Percentiles rank a stretch among this genome's conserved stretches.
Evolutionary conservation across 2,329 filamentous ascomycete species (phyloP).

Genomic region (Fusarium hostae): DNA sequence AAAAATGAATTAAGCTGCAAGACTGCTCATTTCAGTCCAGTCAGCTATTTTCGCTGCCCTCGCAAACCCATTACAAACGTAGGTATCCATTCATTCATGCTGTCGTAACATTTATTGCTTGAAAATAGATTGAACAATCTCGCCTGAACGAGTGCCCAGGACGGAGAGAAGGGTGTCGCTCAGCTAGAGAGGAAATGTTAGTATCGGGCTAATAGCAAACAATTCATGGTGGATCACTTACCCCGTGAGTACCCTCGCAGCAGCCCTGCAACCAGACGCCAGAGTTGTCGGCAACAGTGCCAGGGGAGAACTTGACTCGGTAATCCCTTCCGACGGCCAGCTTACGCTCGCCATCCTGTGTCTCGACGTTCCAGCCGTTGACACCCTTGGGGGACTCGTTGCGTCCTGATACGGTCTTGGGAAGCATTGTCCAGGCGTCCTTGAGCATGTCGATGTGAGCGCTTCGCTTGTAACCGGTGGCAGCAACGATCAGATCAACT

Average conservation of each 20-base stretch:
- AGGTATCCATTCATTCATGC: constrained; percentile 36
- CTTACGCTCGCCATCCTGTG: constrained; percentile 54
- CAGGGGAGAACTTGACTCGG: constrained; percentile 75
- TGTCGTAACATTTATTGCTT: constrained; percentile 42
- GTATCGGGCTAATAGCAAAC: constrained; percentile 13
- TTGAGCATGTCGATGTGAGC: constrained; percentile 82
- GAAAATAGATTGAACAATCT: constrained; percentile 83
- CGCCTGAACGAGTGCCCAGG: constrained; percentile 77
- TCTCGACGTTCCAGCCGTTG: constrained; percentile 55
- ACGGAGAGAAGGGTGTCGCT: constrained; percentile 86
- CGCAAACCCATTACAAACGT: constrained; percentile 39
- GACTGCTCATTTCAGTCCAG: constrained; percentile 26
- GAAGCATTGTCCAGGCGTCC: constrained; percentile 73
- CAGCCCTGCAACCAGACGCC: constrained; percentile 95
- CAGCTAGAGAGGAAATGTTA: constrained; percentile 60
- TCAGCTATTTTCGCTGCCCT: constrained; percentile 41
- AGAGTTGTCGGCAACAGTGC: constrained; percentile 74
- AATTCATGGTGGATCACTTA: constrained; percentile 62
- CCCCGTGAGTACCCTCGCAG: constrained; percentile 90
- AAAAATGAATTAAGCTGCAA: constrained; percentile 19
- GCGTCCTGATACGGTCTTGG: constrained; percentile 54
- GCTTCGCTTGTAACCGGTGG: constrained; percentile 85
- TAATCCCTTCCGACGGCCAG: constrained; percentile 84
- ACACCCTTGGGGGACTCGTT: constrained; percentile 50
- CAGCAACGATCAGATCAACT: constrained; percentile 84